A percentile compares a stretch with the other conserved stretches of the same genome.
phyloP scores from a whole-genome alignment of 148 eudicot genomes.

The Amaranthus cruentus region DNA sequence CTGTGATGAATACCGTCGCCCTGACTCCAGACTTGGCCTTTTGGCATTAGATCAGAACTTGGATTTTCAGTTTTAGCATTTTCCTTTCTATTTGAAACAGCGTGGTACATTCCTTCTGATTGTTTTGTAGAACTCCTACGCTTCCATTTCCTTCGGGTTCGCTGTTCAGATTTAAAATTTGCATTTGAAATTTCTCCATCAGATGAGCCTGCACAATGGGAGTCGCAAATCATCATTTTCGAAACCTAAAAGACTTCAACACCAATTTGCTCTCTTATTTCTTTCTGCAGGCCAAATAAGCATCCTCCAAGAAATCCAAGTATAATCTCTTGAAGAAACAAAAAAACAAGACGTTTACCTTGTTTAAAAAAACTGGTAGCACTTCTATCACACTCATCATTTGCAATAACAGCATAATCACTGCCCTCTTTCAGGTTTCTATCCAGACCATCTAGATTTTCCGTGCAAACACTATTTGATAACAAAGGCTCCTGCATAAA shows the following conservation, averaged over 20 bases:
- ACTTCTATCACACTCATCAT: slow-evolving; percentile 27
- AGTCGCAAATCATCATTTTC: neutral
- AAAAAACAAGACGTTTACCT: slow-evolving; percentile 17
- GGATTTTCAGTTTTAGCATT: slow-evolving; percentile 33
- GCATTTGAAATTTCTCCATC: slow-evolving; percentile 37
- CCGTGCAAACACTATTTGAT: slow-evolving; percentile 33
- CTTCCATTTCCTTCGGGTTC: slow-evolving; percentile 57
- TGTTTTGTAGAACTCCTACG: slow-evolving; percentile 51
- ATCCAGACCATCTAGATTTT: slow-evolving; percentile 29
- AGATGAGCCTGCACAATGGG: slow-evolving; percentile 36
- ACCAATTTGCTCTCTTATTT: too few relatives aligned
- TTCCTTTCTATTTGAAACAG: slow-evolving; percentile 42
- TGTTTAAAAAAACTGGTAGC: slow-evolving; percentile 15
- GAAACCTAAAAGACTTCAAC: too few relatives aligned
- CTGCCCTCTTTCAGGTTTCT: slow-evolving; percentile 11
- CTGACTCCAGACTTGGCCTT: slow-evolving; percentile 23
- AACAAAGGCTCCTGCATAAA: slow-evolving; percentile 34
- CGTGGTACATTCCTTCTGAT: slow-evolving; percentile 36
- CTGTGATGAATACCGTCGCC: slow-evolving; percentile 31
- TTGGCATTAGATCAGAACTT: slow-evolving; percentile 13
- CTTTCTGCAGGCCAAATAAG: neutral
- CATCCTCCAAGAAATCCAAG: slow-evolving; percentile 11
- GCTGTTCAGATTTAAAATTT: slow-evolving; percentile 37
- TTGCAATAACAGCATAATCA: slow-evolving; percentile 20
- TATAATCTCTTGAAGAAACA: neutral